Evolutionary conservation across 164 flowering plant genomes (phyloP), one percentile per base, ranked within the genome.

Genomic region (Aristolochia fimbriata): DNA sequence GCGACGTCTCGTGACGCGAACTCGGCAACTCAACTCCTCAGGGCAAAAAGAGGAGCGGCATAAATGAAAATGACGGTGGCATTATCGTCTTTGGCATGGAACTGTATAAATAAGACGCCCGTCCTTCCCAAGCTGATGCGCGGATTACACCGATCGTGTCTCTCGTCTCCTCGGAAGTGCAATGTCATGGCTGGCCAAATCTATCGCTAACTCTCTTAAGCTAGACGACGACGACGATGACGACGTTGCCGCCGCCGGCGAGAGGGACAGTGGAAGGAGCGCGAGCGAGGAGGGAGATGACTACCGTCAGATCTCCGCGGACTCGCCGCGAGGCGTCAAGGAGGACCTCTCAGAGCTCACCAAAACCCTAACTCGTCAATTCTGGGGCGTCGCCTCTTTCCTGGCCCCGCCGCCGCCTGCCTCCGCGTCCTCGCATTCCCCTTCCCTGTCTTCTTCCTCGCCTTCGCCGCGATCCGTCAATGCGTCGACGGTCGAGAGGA

Each of bases 301-400:
- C 5, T 47, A 27, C 19, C 46, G 51, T 23, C 60, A 46, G 70
- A 62, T 30, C 55, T 56, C 73, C 16, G 19, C 48, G 27, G 55
- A 55, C 31, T 56, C 74, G 24, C 58, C 73, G 6, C 73, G 83
- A 16, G 97, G 98, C 64, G 97, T 93, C 62, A 90, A 86, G 65
- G 97, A 85, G 21, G 99, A 93, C 63, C 75, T 93, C 57, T 80
- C 86, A 15, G 89, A 87, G 54, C 61, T 92, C 55, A 81, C 66
- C 54, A 80, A 89, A 71, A 76, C 89, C 71, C 75, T 92, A 58
- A 79, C 87, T 31, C 93, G 96, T 51, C 96, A 87, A 66, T 64
- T 87, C 5, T 83, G 88, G 88, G 96, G 96, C 24, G 93, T 89
- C 15, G 96, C 96, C 16, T 76, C 84, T 2, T 89, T 92, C 61